Conservation (phyloP, 495 filamentous ascomycete genomes). For the Recurvomyces mirabilis region DNA sequence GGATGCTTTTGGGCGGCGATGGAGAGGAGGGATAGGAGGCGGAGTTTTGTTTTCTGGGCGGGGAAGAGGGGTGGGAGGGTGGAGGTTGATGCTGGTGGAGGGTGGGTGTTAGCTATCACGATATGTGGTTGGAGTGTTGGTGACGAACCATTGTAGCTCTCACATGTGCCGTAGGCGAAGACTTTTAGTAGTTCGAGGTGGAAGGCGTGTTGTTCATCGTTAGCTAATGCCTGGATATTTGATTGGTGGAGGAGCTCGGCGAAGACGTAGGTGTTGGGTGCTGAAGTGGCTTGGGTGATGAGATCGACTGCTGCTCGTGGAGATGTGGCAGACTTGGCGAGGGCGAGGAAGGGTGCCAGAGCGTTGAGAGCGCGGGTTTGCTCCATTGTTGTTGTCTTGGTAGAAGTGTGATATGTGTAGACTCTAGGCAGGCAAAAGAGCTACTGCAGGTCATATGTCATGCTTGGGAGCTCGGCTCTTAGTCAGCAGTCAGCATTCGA, state of each 20-base stretch:
- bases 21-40: constrained; percentile 77
- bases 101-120: background rate
- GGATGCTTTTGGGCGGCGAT: constrained; percentile 37
- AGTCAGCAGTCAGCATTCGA: too few species aligned
- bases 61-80: constrained; percentile 60
- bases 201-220: constrained; percentile 38
- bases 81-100: constrained; percentile 40
- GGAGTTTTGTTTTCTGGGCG: constrained; percentile 72
- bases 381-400: constrained; percentile 56
- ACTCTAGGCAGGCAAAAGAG: too few species aligned
- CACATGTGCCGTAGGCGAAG: constrained; percentile 87
- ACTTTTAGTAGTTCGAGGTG: constrained; percentile 73
- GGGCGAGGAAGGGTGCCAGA: constrained; percentile 70
- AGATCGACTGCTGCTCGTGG: constrained; percentile 78
- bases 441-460: too few species aligned
- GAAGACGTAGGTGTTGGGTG: constrained; percentile 85
- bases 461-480: too few species aligned
- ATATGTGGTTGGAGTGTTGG: constrained; percentile 9
- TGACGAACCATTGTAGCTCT: constrained; percentile 52
- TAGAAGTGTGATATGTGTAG: too few species aligned
- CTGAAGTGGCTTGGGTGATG: constrained; percentile 75
- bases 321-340: constrained; percentile 73
- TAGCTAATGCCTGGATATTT: constrained; percentile 63
- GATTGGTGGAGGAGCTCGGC: constrained; percentile 77
- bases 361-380: constrained; percentile 76